Base-by-base conservation (phyloP, 2,329 filamentous ascomycete species). In the Hortaea werneckii region DNA sequence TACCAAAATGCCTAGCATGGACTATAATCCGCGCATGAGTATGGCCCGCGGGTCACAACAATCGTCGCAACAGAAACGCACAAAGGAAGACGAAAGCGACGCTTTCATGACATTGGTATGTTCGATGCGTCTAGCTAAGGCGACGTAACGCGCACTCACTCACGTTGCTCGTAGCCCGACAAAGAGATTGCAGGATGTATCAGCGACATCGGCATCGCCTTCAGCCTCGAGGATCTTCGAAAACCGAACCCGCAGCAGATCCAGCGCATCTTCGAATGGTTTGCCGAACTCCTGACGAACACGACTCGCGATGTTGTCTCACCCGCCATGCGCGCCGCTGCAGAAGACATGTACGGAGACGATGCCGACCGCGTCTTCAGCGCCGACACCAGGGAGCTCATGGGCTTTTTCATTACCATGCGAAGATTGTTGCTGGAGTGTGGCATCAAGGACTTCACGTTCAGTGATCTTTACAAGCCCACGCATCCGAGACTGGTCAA, bases 261-360 rank as follows among this genome's bases (percentile, higher is more conserved):
- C 44, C 92, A 98, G 67, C 88, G 92, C 73, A 88, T 98, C 43
- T 94, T 96, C 63, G 92, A 98, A 74, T 94, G 88, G 84, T 92
- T 98, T 57, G 89, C 88, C 48, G 89, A 95, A 62, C 75, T 95
- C 12, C 78, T 96, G 28, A 87, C 95, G 72, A 95, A 95, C 69
- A 83, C 86, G 45, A 95, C 89, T 32, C 85, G 88, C 57, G 88
- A 95, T 55, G 87, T 88, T 5, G 85, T 98, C 50, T 88, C 95
- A 62, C 92, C 92, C 7, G 88, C 89, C 6, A 95, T 98, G 88
- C 83, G 83, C 60, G 88, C 89, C 10, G 90, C 90, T 0, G 84
- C 87, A 12, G 86, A 95, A 55, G 86, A 95, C 56, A 70, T 95
- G 44, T 90, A 81, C 61, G 86, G 85, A 52, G 85, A 90, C 54